Evolutionary conservation across 768 basidiomycete species (phyloP), one percentile per base, ranked within the genome.

Genomic region (Gloeophyllum trabeum): DNA sequence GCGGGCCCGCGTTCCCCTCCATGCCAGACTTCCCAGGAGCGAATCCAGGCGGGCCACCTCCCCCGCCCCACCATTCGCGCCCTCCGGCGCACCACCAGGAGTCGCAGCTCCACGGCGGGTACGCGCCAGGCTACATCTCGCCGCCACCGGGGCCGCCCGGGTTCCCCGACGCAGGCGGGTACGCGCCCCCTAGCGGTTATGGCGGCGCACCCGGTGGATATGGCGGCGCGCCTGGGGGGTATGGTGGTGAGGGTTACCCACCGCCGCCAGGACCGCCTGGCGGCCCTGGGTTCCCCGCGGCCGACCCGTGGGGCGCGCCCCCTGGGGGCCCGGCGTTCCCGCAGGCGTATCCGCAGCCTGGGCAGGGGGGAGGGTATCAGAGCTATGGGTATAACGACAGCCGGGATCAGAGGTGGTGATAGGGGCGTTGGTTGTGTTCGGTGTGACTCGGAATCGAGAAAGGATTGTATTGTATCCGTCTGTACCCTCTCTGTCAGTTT

Each of bases 51-150:
- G 24, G 36, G 7, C 10, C 10, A 37, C 10, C 36, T 38, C 39
- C 6, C 52, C 50, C 39, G 54, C 48, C 12, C 54, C 61, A 13
- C 36, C 36, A 32, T 10, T 32, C 20, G 26, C 50, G 5, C 47
- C 45, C 43, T 37, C 48, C 6, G 39, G 41, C 26, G 43, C 42
- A 5, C n/a, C 16, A 28, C 6, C 34, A 22, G 30, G 18, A 36
- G 45, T 54, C n/a, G n/a, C n/a, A n/a, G n/a, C n/a, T n/a, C n/a
- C n/a, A 51, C 25, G 28, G 52, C 41, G 63, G 61, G 7, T 65
- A 65, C 47, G 47, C 61, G 1, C 62, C 62, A 12, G 59, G 66
- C 10, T 66, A 63, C 44, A 46, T 39, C 23, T 37, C 48, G 35
- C 36, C 43, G 18, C 43, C 42, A 20, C 41, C 43, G 24, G 39